Evolutionary conservation across 768 basidiomycete genomes (phyloP).

Genomic region (Phylloporus sp.): DNA sequence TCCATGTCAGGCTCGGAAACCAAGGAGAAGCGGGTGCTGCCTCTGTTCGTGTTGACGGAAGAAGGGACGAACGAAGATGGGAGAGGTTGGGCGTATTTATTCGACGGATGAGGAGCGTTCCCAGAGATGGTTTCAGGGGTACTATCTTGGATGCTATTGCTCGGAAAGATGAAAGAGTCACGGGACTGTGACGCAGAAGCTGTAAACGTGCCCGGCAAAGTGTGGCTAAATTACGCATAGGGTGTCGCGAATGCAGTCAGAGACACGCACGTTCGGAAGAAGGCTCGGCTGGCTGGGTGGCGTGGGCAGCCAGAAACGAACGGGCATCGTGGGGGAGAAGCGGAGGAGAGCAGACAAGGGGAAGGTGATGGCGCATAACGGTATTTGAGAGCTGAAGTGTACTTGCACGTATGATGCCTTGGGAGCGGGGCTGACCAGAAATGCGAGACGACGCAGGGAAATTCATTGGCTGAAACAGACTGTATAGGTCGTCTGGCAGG

Average conservation of each 20-base stretch:
- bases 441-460: slow-evolving; percentile 30
- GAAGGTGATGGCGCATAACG: slow-evolving; percentile 25
- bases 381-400: slow-evolving; percentile 63
- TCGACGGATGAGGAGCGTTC: slow-evolving; percentile 5
- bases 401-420: slow-evolving; percentile 57
- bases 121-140: slow-evolving; percentile 22
- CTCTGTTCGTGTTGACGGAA: slow-evolving; percentile 18
- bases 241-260: slow-evolving; percentile 4
- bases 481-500: slow-evolving; percentile 20
- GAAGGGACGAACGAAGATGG: slow-evolving; percentile 24
- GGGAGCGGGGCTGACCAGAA: slow-evolving; percentile 42
- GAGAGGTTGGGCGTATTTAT: slow-evolving; percentile 15
- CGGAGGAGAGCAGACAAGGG: background rate
- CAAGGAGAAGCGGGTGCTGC: slow-evolving; percentile 23
- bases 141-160: slow-evolving; percentile 19
- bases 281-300: slow-evolving; percentile 18
- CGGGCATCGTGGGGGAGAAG: background rate
- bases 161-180: slow-evolving; percentile 40
- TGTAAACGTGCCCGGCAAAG: slow-evolving; percentile 21
- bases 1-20: slow-evolving; percentile 24
- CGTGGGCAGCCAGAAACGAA: slow-evolving; percentile 9
- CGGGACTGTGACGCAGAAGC: slow-evolving; percentile 22
- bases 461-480: slow-evolving; percentile 54
- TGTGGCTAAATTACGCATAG: slow-evolving; percentile 6
- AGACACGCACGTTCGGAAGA: slow-evolving; percentile 24